Evolutionary conservation across 331 rosid species (phyloP).

Genomic region (Prunus yedoensis): DNA sequence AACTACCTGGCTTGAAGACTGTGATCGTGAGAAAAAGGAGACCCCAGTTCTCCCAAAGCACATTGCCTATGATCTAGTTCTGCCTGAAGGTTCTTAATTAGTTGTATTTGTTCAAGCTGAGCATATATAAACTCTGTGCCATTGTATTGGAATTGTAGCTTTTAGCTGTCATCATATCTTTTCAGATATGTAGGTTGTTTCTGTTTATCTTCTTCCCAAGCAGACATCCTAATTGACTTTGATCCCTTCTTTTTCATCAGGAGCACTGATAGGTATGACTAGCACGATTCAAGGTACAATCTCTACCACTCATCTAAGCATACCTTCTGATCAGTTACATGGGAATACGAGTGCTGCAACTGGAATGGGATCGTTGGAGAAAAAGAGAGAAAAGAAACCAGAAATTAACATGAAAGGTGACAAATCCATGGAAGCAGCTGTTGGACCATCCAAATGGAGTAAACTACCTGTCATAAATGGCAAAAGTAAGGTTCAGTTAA

Average conservation of each 20-base stretch:
- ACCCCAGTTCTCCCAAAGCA: conserved; percentile 65
- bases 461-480: conserved; percentile 39
- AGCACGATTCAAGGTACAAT: conserved; percentile 46
- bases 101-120: background rate
- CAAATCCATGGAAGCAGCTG: conserved; percentile 30
- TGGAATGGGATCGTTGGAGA: conserved; percentile 47
- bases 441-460: conserved; percentile 37
- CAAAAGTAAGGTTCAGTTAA: conserved; percentile 25
- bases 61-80: conserved; percentile 67
- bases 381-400: conserved; percentile 41
- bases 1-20: conserved; percentile 86
- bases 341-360: conserved; percentile 33
- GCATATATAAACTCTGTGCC: background rate
- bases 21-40: conserved; percentile 72
- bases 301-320: conserved; percentile 39
- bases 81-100: conserved; percentile 65
- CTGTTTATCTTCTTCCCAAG: conserved; percentile 6
- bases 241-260: conserved; percentile 36
- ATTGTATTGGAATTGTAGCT: background rate
- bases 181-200: background rate
- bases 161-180: background rate
- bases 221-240: conserved; percentile 25
- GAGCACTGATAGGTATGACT: conserved; percentile 37
- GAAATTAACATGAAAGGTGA: conserved; percentile 36
- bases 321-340: conserved; percentile 34